phyloP scores from a whole-genome alignment of 768 basidiomycete genomes.

The Mycena alexandri region DNA sequence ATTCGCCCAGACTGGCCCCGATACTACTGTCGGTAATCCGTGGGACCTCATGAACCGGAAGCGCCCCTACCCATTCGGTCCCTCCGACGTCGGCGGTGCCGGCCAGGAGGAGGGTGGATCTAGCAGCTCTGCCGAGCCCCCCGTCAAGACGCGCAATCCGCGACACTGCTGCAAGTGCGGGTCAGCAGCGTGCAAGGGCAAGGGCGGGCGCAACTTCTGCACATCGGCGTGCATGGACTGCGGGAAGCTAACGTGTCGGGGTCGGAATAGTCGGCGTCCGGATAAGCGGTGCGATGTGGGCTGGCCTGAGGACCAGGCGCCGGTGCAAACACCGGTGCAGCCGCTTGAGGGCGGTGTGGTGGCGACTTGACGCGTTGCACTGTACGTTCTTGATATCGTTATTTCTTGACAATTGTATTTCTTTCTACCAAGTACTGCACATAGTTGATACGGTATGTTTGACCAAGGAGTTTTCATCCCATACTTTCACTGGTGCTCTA shows the following conservation, averaged over 20 bases:
- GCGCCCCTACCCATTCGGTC: slow-evolving; percentile 43
- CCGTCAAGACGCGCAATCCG: slow-evolving; percentile 64
- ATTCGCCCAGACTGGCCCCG: slow-evolving; percentile 9
- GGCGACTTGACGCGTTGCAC: too few relatives aligned
- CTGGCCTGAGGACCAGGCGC: slow-evolving; percentile 13
- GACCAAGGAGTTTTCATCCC: too few relatives aligned
- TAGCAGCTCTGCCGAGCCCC: slow-evolving; percentile 42
- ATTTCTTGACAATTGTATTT: too few relatives aligned
- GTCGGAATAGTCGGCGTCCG: slow-evolving; percentile 82
- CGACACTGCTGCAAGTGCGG: slow-evolving; percentile 89
- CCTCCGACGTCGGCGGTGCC: slow-evolving; percentile 20
- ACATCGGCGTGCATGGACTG: slow-evolving; percentile 84
- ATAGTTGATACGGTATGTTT: too few relatives aligned
- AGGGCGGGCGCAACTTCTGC: slow-evolving; percentile 82
- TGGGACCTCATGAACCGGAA: slow-evolving; percentile 35
- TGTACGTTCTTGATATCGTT: too few relatives aligned
- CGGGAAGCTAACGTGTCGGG: slow-evolving; percentile 83
- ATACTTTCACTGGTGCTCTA: too few relatives aligned
- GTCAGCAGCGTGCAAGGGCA: slow-evolving; percentile 85
- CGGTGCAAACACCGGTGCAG: background rate
- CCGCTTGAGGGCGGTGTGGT: background rate
- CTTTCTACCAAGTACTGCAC: too few relatives aligned
- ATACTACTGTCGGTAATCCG: background rate
- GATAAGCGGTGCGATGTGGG: slow-evolving; percentile 73
- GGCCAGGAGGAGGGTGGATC: slow-evolving; percentile 7